Evolutionary conservation across 2,329 filamentous ascomycete species (phyloP).

Genomic region (Ascochyta koolunga): DNA sequence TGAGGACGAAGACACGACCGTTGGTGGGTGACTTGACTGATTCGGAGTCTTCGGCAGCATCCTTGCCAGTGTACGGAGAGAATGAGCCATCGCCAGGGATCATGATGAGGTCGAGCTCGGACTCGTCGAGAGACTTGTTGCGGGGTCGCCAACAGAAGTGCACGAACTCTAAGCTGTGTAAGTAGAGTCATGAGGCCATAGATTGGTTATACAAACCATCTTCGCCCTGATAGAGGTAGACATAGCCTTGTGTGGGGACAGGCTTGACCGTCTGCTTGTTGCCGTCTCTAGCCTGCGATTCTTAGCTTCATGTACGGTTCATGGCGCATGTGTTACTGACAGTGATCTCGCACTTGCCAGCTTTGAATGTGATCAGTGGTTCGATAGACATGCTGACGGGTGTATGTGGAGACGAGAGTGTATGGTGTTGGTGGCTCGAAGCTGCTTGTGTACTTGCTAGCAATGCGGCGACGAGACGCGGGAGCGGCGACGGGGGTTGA

Average conservation of each 20-base stretch:
- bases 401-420: conserved; percentile 17
- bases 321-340: conserved; percentile 58
- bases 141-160: conserved; percentile 98
- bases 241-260: conserved; percentile 76
- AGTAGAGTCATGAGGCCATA: conserved; percentile 7
- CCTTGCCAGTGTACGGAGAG: conserved; percentile 68
- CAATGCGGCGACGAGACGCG: conserved; percentile 8
- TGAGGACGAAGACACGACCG: conserved; percentile 90
- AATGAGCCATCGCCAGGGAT: conserved; percentile 89
- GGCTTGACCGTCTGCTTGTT: conserved; percentile 69
- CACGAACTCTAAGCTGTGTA: conserved; percentile 69
- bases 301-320: conserved; percentile 20
- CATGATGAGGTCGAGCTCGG: conserved; percentile 91
- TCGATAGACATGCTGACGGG: conserved; percentile 71
- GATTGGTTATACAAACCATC: conserved; percentile 67
- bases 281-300: conserved; percentile 28
- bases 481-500: conserved; percentile 1
- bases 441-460: conserved; percentile 16
- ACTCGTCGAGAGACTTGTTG: conserved; percentile 69
- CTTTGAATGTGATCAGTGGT: conserved; percentile 95
- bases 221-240: conserved; percentile 84
- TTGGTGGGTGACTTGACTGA: conserved; percentile 71
- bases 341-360: conserved; percentile 83
- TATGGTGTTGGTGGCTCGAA: conserved; percentile 25
- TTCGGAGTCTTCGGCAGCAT: conserved; percentile 60